Conservation (phyloP, 2,329 filamentous ascomycete genomes). For the Ascochyta clinopodiicola region DNA sequence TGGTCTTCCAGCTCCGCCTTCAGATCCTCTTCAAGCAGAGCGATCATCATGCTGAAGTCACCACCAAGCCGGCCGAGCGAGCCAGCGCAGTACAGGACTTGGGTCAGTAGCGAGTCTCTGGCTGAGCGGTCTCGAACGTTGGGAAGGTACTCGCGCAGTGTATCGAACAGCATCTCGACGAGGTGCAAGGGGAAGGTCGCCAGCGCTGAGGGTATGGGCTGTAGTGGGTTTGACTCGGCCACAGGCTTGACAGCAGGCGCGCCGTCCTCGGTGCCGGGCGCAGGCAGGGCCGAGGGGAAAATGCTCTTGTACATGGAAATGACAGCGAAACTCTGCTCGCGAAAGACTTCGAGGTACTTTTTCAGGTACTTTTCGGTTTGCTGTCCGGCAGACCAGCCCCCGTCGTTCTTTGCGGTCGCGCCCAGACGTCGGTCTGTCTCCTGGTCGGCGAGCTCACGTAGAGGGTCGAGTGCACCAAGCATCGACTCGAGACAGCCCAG, state of each 20-base stretch:
- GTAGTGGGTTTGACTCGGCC: conserved; percentile 44
- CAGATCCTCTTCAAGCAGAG: conserved; percentile 61
- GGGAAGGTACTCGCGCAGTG: conserved; percentile 76
- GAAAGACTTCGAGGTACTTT: conserved; percentile 94
- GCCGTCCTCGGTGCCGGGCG: conserved; percentile 40
- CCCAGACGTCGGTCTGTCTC: conserved; percentile 64
- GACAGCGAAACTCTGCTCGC: conserved; percentile 95
- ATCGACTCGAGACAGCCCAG: conserved; percentile 79
- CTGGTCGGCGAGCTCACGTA: conserved; percentile 88
- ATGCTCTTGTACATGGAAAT: conserved; percentile 94
- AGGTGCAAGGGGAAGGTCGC: conserved; percentile 86
- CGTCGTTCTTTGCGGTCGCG: conserved; percentile 49
- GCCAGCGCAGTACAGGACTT: conserved; percentile 90
- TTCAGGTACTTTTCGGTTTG: conserved; percentile 95
- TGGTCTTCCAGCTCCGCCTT: conserved; percentile 47
- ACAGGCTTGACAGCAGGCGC: conserved; percentile 33
- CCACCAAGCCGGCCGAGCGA: conserved; percentile 88
- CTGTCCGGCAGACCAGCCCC: conserved; percentile 73
- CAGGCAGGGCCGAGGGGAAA: conserved; percentile 68
- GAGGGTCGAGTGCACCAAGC: conserved; percentile 81
- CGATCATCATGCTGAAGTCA: conserved; percentile 90
- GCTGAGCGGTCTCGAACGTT: conserved; percentile 80
- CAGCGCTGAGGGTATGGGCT: conserved; percentile 74
- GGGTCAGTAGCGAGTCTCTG: conserved; percentile 86
- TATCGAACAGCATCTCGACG: conserved; percentile 79